Percentiles rank a stretch among this genome's conserved stretches.
Conservation (phyloP, 2,329 filamentous ascomycete species). For the Penicillium sp. region DNA sequence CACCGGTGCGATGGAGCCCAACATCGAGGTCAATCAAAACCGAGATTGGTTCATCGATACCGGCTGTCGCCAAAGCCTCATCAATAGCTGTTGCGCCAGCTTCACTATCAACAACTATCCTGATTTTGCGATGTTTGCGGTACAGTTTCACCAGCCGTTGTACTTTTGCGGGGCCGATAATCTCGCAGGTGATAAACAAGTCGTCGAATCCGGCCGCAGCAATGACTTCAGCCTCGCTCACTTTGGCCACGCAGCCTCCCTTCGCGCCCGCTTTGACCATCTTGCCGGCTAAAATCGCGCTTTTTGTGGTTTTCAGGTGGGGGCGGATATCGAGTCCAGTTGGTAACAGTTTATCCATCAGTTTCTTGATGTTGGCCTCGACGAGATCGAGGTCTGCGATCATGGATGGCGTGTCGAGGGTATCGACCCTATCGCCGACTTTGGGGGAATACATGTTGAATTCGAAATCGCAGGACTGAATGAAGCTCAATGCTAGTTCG, state of each 20-base stretch:
- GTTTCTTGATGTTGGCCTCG: constrained; percentile 52
- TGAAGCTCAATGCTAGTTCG: background rate
- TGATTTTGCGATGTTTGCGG: constrained; percentile 38
- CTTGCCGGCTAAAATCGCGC: constrained; percentile 46
- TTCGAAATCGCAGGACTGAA: background rate
- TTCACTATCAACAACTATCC: constrained; percentile 53
- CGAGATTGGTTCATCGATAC: constrained; percentile 41
- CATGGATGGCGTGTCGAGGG: constrained; percentile 58
- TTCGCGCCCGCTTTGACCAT: constrained; percentile 50
- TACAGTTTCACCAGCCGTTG: constrained; percentile 48
- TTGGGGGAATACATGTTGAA: constrained; percentile 43
- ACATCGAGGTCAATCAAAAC: constrained; percentile 54
- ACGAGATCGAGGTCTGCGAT: constrained; percentile 55
- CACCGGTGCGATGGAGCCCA: constrained; percentile 52
- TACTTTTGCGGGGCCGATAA: constrained; percentile 51
- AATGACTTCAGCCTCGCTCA: constrained; percentile 50
- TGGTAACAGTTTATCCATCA: constrained; percentile 49
- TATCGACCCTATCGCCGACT: constrained; percentile 45
- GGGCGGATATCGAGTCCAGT: constrained; percentile 50
- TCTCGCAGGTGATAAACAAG: constrained; percentile 54
- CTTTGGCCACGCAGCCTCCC: constrained; percentile 55
- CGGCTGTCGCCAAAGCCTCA: constrained; percentile 39
- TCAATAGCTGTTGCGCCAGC: constrained; percentile 49
- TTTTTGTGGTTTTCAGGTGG: constrained; percentile 57
- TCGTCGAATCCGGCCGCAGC: constrained; percentile 49